Evolutionary conservation across 2,329 filamentous ascomycete species (phyloP).

Genomic region (Calonectria pseudoturangicola): DNA sequence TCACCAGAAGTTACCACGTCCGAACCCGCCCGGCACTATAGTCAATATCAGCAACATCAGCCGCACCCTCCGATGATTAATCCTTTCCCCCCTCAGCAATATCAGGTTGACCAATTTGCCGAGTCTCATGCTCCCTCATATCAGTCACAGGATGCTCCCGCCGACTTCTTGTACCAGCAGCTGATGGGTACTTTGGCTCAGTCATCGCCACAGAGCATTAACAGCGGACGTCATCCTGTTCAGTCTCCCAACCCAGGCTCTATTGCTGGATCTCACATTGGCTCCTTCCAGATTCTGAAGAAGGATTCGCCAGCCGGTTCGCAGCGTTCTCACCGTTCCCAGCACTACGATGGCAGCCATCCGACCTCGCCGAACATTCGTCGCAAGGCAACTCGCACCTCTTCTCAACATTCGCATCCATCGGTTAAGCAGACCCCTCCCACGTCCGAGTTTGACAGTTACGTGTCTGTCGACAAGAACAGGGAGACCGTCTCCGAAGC

Average conservation of each 20-base stretch:
- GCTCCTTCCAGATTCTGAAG: constrained; percentile 70
- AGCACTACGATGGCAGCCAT: constrained; percentile 63
- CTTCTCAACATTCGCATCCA: constrained; percentile 56
- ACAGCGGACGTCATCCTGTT: constrained; percentile 59
- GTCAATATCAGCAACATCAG: constrained; percentile 52
- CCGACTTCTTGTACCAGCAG: constrained; percentile 63
- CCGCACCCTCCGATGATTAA: constrained; percentile 52
- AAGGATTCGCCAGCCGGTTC: constrained; percentile 67
- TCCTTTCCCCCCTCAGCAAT: constrained; percentile 52
- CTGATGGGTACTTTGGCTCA: constrained; percentile 61
- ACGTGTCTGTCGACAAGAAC: constrained; percentile 70
- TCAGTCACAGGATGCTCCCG: constrained; percentile 61
- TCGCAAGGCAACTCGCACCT: constrained; percentile 61
- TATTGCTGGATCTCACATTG: constrained; percentile 40
- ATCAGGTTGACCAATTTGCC: constrained; percentile 53
- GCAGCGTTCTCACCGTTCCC: constrained; percentile 52
- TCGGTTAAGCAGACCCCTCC: constrained; percentile 57
- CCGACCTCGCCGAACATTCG: constrained; percentile 67
- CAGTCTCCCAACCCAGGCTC: constrained; percentile 51
- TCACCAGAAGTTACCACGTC: constrained; percentile 59
- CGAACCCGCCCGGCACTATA: constrained; percentile 56
- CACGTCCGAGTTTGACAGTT: constrained; percentile 56
- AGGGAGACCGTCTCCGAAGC: constrained; percentile 84
- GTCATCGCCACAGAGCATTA: constrained; percentile 63
- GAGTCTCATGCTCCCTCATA: constrained; percentile 51